These are phyloP conservation scores for Sesbania bispinosa DNA, from an alignment of 306 rosid species.

Conservation along the genomic window DNA sequence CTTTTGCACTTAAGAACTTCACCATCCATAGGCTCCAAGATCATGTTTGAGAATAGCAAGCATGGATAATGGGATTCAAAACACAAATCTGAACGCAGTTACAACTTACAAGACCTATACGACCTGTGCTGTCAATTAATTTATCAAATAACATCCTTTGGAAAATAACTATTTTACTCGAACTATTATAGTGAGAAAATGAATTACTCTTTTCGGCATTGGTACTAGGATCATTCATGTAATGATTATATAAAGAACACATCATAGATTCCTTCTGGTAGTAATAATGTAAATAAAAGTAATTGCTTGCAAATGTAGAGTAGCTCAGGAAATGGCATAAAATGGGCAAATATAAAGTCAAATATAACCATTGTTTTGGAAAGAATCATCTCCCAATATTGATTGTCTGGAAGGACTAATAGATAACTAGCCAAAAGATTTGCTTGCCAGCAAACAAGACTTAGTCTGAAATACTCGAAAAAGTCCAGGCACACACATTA, in stretches of 20 bases:
- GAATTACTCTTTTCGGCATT: neutral
- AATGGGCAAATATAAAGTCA: conserved; percentile 19
- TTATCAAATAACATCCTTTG: neutral
- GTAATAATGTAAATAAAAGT: neutral
- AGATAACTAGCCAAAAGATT: conserved; percentile 30
- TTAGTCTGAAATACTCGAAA: conserved; percentile 22
- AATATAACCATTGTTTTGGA: neutral
- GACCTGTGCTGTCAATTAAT: neutral
- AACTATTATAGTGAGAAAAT: conserved; percentile 4
- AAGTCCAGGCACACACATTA: conserved; percentile 46
- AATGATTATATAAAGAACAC: neutral
- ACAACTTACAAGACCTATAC: neutral
- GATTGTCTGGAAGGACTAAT: conserved; percentile 32
- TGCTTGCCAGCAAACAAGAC: conserved; percentile 36
- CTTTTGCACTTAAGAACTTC: neutral
- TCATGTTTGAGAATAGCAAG: neutral
- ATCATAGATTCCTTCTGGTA: conserved; percentile 15
- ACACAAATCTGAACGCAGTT: neutral
- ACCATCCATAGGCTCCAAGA: neutral
- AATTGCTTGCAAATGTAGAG: conserved; percentile 16
- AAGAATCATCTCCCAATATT: conserved; percentile 32
- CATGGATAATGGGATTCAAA: neutral
- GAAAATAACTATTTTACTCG: neutral
- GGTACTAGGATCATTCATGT: neutral
- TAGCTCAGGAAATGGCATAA: conserved; percentile 1